phyloP scores from a whole-genome alignment of 2,329 filamentous ascomycete genomes.

The Onygenales sp. region DNA sequence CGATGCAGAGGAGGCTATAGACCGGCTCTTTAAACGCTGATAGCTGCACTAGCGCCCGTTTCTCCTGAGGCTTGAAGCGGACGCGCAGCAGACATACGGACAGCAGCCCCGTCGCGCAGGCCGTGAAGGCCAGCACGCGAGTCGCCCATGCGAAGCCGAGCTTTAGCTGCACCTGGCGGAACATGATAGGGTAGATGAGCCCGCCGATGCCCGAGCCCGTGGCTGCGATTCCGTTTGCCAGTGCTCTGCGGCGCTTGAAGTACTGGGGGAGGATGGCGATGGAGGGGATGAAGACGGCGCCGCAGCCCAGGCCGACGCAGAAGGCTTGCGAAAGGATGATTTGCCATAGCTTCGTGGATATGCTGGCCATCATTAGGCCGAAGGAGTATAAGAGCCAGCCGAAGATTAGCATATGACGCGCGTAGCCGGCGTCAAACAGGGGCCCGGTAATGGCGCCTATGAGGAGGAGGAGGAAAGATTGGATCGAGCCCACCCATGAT shows the following conservation, averaged over 20 bases:
- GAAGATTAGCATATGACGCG: constrained; percentile 31
- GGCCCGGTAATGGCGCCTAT: constrained; percentile 44
- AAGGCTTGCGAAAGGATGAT: constrained; percentile 45
- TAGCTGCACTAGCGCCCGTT: constrained; percentile 11
- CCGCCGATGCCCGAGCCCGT: constrained; percentile 48
- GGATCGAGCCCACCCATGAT: constrained; percentile 45
- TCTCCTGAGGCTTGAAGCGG: constrained; percentile 13
- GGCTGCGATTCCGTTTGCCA: constrained; percentile 53
- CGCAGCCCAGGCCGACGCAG: constrained; percentile 46
- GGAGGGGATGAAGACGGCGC: constrained; percentile 54
- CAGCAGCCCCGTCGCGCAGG: constrained; percentile 15
- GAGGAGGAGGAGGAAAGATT: constrained; percentile 44
- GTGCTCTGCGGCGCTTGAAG: constrained; percentile 46
- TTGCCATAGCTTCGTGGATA: constrained; percentile 44
- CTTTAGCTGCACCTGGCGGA: constrained; percentile 32
- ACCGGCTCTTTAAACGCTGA: constrained; percentile 12
- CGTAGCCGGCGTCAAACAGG: constrained; percentile 44
- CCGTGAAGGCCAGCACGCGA: constrained; percentile 43
- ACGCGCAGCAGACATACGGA: constrained; percentile 9
- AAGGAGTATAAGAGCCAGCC: constrained; percentile 38
- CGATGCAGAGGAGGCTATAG: constrained; percentile 26
- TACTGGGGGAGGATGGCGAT: constrained; percentile 60
- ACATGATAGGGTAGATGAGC: constrained; percentile 46
- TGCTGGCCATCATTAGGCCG: constrained; percentile 46
- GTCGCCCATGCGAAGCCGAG: constrained; percentile 50